Percentiles rank a stretch among this genome's conserved stretches.
These are phyloP conservation scores for Cladorrhinum sp. DNA, from an alignment of 2,329 filamentous ascomycete genomes.

Conservation along the genomic window DNA sequence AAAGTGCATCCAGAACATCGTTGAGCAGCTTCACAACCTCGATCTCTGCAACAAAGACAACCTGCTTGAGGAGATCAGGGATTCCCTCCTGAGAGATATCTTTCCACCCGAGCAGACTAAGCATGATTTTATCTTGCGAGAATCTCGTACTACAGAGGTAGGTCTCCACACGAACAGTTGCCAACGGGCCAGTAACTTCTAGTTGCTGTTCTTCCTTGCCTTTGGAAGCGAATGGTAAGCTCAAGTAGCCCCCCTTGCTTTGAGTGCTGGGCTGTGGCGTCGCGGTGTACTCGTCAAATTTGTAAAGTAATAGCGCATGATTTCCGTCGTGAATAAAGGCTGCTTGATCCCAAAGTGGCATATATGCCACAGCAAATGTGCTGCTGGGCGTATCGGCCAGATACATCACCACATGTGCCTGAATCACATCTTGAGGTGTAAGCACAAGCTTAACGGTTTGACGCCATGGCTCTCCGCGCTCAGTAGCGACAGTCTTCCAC, in stretches of 20 bases:
- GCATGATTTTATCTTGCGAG: conserved; percentile 83
- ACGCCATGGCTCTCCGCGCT: conserved; percentile 80
- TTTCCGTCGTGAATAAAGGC: conserved; percentile 85
- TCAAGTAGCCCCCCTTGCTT: conserved; percentile 84
- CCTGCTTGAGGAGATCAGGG: conserved; percentile 69
- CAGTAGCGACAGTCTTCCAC: conserved; percentile 81
- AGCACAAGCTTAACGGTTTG: conserved; percentile 82
- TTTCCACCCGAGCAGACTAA: conserved; percentile 84
- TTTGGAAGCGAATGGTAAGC: conserved; percentile 72
- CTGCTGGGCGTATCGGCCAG: conserved; percentile 81
- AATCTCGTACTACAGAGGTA: conserved; percentile 93
- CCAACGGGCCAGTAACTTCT: conserved; percentile 76
- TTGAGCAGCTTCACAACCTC: conserved; percentile 93
- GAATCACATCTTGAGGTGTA: conserved; percentile 73
- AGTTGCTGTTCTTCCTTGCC: conserved; percentile 65
- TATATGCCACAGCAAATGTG: conserved; percentile 87
- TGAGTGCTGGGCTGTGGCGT: conserved; percentile 57
- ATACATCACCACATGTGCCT: conserved; percentile 84
- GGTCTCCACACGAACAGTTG: conserved; percentile 74
- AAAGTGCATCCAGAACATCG: conserved; percentile 86
- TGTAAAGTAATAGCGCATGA: conserved; percentile 80
- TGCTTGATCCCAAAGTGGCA: conserved; percentile 89
- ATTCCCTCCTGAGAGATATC: conserved; percentile 70
- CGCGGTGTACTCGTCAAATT: conserved; percentile 86
- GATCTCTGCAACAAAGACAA: conserved; percentile 93